Evolutionary conservation across 2,329 filamentous ascomycete species (phyloP).

Genomic region (Cercospora citrullina): DNA sequence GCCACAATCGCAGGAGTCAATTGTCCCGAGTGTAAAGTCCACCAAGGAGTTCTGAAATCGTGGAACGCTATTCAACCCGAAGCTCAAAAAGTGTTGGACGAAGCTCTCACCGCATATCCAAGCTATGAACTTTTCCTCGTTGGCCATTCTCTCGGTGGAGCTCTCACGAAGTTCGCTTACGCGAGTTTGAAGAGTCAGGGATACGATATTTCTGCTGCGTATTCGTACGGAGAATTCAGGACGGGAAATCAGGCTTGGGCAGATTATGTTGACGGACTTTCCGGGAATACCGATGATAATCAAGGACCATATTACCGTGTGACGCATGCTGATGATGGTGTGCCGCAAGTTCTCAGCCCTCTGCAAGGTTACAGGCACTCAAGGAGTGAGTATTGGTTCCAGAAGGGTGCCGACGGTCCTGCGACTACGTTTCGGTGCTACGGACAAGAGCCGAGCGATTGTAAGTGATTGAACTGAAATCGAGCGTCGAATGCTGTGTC

Average conservation of each 20-base stretch:
- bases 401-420: slow-evolving; percentile 13
- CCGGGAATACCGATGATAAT: not conserved
- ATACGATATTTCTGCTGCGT: slow-evolving; percentile 7
- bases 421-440: slow-evolving; percentile 5
- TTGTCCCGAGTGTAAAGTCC: slow-evolving; percentile 16
- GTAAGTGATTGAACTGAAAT: not conserved
- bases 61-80: slow-evolving; percentile 11
- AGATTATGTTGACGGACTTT: slow-evolving; percentile 10
- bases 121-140: slow-evolving; percentile 13
- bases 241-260: slow-evolving; percentile 14
- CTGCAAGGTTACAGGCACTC: slow-evolving; percentile 10
- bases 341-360: slow-evolving; percentile 7
- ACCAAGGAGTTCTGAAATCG: slow-evolving; percentile 14
- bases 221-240: slow-evolving; percentile 18
- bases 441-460: slow-evolving; percentile 11
- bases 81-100: slow-evolving; percentile 2
- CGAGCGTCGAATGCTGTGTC: not conserved
- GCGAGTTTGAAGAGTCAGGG: slow-evolving; percentile 11
- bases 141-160: slow-evolving; percentile 17
- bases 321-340: slow-evolving; percentile 16
- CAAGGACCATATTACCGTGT: slow-evolving; percentile 17
- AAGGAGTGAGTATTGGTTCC: slow-evolving; percentile 13
- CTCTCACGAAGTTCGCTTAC: slow-evolving; percentile 13
- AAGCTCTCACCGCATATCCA: slow-evolving; percentile 2
- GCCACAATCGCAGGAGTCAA: slow-evolving; percentile 14